Conservation (phyloP, 176 grass and related monocot genomes). For the Zizania latifolia region DNA sequence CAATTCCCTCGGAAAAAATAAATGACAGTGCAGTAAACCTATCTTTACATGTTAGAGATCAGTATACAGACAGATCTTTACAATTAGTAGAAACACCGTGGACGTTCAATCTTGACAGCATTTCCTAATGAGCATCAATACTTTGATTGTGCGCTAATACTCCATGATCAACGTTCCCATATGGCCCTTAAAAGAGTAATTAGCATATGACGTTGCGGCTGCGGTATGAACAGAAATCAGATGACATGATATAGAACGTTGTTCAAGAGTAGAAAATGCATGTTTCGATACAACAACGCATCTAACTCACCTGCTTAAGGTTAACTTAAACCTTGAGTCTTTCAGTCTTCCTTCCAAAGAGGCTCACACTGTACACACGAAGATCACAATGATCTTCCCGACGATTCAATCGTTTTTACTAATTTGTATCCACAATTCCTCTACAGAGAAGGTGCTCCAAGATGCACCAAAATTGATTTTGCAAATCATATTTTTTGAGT, state of each 20-base stretch:
- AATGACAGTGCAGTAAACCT: not conserved
- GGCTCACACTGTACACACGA: not conserved
- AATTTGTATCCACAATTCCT: not conserved
- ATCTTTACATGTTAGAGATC: not conserved
- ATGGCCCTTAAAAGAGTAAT: not conserved
- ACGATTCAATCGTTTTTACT: not conserved
- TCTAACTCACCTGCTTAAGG: not conserved
- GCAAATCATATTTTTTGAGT: conserved; percentile 1
- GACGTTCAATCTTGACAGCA: not conserved
- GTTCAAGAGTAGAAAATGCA: not conserved
- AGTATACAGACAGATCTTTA: not conserved
- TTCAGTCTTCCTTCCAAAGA: not conserved
- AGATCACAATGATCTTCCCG: not conserved
- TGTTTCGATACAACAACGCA: not conserved
- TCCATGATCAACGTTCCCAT: not conserved
- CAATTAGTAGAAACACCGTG: not conserved
- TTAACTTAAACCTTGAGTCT: not conserved
- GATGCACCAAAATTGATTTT: not conserved
- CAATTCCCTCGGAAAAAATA: no score
- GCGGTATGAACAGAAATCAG: not conserved
- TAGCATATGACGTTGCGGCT: not conserved
- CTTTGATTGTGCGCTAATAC: not conserved
- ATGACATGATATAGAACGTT: not conserved
- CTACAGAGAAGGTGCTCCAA: not conserved
- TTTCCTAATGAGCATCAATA: not conserved